Conservation (phyloP, 2,329 filamentous ascomycete species). For the Endoconidiophora laricicola region DNA sequence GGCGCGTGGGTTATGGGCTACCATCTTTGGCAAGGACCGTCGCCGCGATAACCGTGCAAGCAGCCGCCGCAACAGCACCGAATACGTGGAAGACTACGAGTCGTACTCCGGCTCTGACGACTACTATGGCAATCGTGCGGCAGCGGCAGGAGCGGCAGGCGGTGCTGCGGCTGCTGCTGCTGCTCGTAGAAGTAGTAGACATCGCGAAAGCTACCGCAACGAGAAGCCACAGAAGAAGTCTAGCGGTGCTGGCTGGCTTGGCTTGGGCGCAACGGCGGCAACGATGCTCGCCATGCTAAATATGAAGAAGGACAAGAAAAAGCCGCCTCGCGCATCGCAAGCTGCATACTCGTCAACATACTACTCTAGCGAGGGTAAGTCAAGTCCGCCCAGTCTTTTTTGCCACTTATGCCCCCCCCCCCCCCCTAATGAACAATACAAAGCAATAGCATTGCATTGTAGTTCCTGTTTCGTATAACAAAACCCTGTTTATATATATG, state of each 20-base stretch:
- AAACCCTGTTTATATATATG: not conserved
- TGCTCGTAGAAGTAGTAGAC: not conserved
- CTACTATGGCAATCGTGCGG: constrained; percentile 16
- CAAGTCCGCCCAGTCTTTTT: not conserved
- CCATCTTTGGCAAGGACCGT: constrained; percentile 38
- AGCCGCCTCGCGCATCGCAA: constrained; percentile 15
- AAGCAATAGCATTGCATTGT: too few species aligned
- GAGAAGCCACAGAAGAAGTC: constrained; percentile 31
- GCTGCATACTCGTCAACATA: constrained; percentile 1
- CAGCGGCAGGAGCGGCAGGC: constrained; percentile 8
- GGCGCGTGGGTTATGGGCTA: constrained; percentile 43
- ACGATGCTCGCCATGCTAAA: constrained; percentile 38
- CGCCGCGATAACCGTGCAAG: not conserved
- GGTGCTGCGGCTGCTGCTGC: constrained; percentile 2
- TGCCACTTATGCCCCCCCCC: not conserved
- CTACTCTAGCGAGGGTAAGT: constrained; percentile 10
- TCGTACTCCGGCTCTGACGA: constrained; percentile 30
- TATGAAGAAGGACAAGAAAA: constrained; percentile 32
- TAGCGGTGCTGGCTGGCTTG: constrained; percentile 34
- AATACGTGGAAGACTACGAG: constrained; percentile 25
- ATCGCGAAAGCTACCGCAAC: constrained; percentile 21
- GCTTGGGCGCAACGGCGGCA: constrained; percentile 33
- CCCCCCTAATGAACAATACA: too few species aligned
- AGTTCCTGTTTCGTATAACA: too few species aligned
- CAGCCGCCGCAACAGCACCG: constrained; percentile 27